phyloP scores from a whole-genome alignment of 2,329 filamentous ascomycete genomes.

The Ceratocystis ficicola region DNA sequence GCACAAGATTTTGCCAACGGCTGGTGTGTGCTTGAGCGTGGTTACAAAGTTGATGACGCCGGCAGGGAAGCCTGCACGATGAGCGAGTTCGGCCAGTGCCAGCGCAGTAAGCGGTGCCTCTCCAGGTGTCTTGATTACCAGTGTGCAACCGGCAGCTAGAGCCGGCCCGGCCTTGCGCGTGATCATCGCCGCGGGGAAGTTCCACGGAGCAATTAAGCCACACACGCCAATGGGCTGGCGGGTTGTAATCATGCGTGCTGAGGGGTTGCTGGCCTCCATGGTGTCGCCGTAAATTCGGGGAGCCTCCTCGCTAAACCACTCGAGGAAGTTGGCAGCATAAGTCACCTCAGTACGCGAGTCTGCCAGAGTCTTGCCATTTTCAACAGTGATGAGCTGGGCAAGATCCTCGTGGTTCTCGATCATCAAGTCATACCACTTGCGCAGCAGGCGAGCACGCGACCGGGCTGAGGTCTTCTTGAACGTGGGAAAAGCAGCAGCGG shows the following conservation, averaged over 20 bases:
- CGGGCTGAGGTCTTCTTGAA: slow-evolving; percentile 50
- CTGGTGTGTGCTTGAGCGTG: slow-evolving; percentile 60
- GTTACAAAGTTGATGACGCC: slow-evolving; percentile 84
- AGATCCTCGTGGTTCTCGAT: slow-evolving; percentile 54
- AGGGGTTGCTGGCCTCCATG: slow-evolving; percentile 46
- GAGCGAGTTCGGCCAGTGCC: slow-evolving; percentile 69
- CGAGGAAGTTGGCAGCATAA: slow-evolving; percentile 49
- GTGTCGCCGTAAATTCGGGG: slow-evolving; percentile 36
- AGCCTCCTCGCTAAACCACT: slow-evolving; percentile 55
- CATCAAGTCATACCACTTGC: slow-evolving; percentile 57
- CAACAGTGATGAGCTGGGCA: slow-evolving; percentile 54
- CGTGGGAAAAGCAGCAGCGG: slow-evolving; percentile 49
- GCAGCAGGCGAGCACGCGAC: slow-evolving; percentile 46
- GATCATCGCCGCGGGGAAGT: slow-evolving; percentile 47
- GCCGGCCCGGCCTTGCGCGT: slow-evolving; percentile 39
- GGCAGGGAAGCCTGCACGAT: slow-evolving; percentile 72
- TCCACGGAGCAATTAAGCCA: slow-evolving; percentile 36
- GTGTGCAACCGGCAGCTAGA: slow-evolving; percentile 59
- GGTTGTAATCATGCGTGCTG: slow-evolving; percentile 38
- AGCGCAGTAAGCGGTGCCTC: slow-evolving; percentile 84
- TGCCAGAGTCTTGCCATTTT: slow-evolving; percentile 57
- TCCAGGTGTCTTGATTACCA: slow-evolving; percentile 75
- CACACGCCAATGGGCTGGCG: slow-evolving; percentile 31
- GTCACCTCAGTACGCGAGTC: slow-evolving; percentile 46
- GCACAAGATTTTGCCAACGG: slow-evolving; percentile 51